Base-by-base conservation (phyloP, 176 grass and related monocot species). In the Saccharum officinarum region DNA sequence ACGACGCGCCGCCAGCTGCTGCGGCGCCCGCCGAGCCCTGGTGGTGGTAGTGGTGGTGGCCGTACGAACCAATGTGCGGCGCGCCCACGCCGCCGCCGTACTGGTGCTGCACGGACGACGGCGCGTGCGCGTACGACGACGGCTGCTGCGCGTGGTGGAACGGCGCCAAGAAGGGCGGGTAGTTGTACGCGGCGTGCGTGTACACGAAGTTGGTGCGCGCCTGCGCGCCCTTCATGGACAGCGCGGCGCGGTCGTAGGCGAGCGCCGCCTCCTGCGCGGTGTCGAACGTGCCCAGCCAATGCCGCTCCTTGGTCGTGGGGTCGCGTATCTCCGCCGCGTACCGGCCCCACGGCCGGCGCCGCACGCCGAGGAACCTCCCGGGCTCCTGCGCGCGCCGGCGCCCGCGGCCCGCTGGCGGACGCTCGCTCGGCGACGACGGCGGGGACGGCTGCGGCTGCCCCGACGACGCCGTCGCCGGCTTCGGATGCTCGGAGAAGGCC, bases 251-350 rank as follows among this genome's bases (percentile, higher is more conserved):
- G 83, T 99, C 97, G 83, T 99, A 99, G 45, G 97, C 97, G 6
- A 99, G 85, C 17, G 97, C 97, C 13, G 97, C 97, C 90, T 99
- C 97, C 87, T 99, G 97, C 55, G 97, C 94, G 20, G 97, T 99
- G 90, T 99, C 97, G 74, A 99, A 99, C 15, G 97, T 99, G 46
- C 97, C 97, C 4, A 99, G 87, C 97, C 97, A 97, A 80, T 99
- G 97, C 82, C 97, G 80, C 67, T 99, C 97, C 83, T 99, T 99
- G 16, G 97, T 99, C 8, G 97, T 92, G 8, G 97, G 97, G 86
- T 97, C 94, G 45, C 97, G 92, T 50, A 99, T 99, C 90, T 99
- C 97, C 20, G 97, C 97, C 13, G 97, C 97, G 90, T 98, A 98
- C 69, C 93, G 85, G 3, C 96, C 93, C 96, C 93, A 98, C 16